Evolutionary conservation across 345 rosid species (phyloP), one percentile per base, ranked within the genome.

Genomic region (Dimocarpus longan): DNA sequence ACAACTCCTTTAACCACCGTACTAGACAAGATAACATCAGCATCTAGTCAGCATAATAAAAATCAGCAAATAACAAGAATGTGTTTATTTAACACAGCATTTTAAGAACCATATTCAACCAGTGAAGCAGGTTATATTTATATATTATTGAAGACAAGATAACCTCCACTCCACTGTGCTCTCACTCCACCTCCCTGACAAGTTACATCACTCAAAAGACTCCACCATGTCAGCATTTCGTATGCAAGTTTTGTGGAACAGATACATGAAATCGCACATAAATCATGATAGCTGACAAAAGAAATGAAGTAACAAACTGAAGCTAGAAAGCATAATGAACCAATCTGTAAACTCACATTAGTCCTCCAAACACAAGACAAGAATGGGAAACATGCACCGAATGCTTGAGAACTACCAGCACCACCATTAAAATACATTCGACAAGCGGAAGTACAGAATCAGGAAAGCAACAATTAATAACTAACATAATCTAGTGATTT

Each of bases 1-100:
- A 93, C 97, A 83, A 95, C 97, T 82, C 98, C 97, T 88, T 86
- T 93, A 82, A 93, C 92, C 83, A 93, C 98, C 88, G 80, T 76
- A 85, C 98, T 95, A 83, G 62, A 77, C 64, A 84, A 77, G 78
- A 86, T 74, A 67, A 54, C 79, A 88, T 77, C 76, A 80, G 71
- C 86, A 74, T 71, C 73, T 66, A 75, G 74, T 89, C 74, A 83
- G 85, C 70, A 80, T 63, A 66, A 80, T 24, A 50, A 46, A 68
- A 72, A 68, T 79, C 75, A 70, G 68, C 68, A 63, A 44, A 77
- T 43, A 80, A n/a, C 57, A 69, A 71, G 44, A 50, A 69, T 8
- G 74, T 60, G 68, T 32, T 78, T 52, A 77, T 42, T 68, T 62
- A 54, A 80, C 7, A 15, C 26, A 74, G 52, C 15, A 60, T 66